Evolutionary conservation across 139 green algal species (phyloP).

Genomic region (Ostreobium quekettii): DNA sequence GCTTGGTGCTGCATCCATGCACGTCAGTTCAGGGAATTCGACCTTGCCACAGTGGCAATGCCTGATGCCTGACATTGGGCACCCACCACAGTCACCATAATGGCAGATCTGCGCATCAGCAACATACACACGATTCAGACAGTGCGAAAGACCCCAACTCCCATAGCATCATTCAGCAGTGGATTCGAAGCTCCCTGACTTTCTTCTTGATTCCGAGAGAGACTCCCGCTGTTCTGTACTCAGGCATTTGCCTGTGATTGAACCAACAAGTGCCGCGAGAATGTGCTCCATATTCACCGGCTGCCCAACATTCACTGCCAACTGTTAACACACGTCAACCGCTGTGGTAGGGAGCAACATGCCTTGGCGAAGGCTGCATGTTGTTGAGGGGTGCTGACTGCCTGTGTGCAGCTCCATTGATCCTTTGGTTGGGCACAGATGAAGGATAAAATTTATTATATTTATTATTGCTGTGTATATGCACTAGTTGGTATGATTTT

Average conservation of each 20-base stretch:
- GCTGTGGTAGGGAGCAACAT: no score
- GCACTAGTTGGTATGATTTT: no score
- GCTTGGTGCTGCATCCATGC: conserved; percentile 39
- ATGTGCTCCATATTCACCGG: not conserved
- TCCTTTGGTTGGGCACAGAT: not conserved
- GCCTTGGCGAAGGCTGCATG: no score
- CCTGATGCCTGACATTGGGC: conserved; percentile 45
- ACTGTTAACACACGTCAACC: no score
- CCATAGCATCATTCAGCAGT: no score
- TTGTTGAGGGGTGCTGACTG: no score
- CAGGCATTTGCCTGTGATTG: not conserved
- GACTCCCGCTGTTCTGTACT: no score
- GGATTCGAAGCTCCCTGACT: not conserved
- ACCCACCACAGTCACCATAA: conserved; percentile 48
- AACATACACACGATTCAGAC: not conserved
- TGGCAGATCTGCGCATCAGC: conserved; percentile 34
- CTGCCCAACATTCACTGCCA: no score
- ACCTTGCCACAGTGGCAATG: conserved; percentile 75
- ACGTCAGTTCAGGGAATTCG: conserved; percentile 27
- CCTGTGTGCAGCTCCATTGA: not conserved
- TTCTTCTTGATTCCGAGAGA: not conserved
- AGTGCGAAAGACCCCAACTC: not conserved
- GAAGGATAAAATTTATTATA: not conserved
- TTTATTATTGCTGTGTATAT: no score
- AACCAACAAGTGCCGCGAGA: not conserved